Conservation (phyloP, 179 eudicot genomes). For the Pouteria campechiana region DNA sequence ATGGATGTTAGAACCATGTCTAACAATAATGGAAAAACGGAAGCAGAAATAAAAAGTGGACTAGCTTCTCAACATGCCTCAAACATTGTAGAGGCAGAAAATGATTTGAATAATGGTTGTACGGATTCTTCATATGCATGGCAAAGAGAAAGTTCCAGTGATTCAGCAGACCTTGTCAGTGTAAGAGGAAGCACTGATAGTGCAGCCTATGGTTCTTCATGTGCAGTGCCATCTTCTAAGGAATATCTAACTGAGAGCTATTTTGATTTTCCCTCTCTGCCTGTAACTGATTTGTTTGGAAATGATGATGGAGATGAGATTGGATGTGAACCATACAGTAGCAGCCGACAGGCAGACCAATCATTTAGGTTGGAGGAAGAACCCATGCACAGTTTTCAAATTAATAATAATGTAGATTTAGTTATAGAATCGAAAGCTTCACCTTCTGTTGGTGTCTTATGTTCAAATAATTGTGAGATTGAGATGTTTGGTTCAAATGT, state of each 20-base stretch:
- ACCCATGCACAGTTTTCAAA: conserved; percentile 68
- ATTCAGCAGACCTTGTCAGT: conserved; percentile 56
- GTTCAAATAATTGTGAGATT: conserved; percentile 29
- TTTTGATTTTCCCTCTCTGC: conserved; percentile 86
- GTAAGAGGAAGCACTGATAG: conserved; percentile 56
- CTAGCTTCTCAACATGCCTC: conserved; percentile 30
- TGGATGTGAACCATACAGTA: conserved; percentile 26
- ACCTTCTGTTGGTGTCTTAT: conserved; percentile 16
- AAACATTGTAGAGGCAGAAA: conserved; percentile 25
- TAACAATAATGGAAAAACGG: conserved; percentile 44
- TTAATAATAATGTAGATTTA: conserved; percentile 61
- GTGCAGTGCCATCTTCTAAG: conserved; percentile 32
- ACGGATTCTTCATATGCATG: conserved; percentile 39
- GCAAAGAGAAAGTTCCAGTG: conserved; percentile 63
- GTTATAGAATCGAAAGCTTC: conserved; percentile 53
- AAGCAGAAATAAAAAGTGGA: conserved; percentile 38
- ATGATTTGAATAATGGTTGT: conserved; percentile 43
- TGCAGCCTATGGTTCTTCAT: conserved; percentile 60
- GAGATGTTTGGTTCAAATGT: conserved; percentile 26
- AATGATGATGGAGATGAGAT: conserved; percentile 31
- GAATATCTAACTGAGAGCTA: conserved; percentile 37
- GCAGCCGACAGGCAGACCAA: conserved; percentile 25
- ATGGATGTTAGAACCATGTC: conserved; percentile 89
- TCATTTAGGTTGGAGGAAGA: conserved; percentile 27
- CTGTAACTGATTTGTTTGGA: conserved; percentile 82